phyloP scores from a whole-genome alignment of 257 asterid species.

The Solanum chmielewskii region DNA sequence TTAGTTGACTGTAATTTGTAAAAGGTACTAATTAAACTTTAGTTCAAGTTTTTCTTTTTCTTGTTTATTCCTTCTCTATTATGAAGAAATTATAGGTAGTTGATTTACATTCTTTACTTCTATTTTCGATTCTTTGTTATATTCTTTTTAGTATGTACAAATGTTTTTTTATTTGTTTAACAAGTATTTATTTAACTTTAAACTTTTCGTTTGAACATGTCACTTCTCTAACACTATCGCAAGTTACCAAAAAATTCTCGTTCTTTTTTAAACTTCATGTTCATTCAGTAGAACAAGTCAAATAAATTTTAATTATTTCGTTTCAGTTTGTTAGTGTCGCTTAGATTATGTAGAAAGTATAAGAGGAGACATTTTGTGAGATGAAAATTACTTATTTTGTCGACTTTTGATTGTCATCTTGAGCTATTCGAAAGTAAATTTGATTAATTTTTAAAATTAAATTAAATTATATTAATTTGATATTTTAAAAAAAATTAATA shows the following conservation, averaged over 20 bases:
- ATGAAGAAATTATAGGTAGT: neutral
- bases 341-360: neutral
- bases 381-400: too few species aligned
- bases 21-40: neutral
- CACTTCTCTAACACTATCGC: neutral
- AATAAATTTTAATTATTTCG: neutral
- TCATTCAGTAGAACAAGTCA: neutral
- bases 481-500: too few species aligned
- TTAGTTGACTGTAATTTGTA: neutral
- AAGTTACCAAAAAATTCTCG: neutral
- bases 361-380: neutral
- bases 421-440: too few species aligned
- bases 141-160: too few species aligned
- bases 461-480: too few species aligned
- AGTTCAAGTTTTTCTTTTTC: neutral
- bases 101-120: neutral
- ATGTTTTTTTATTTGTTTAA: too few species aligned
- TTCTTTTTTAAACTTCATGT: neutral
- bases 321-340: neutral
- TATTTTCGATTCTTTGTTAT: too few species aligned
- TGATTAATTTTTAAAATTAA: too few species aligned
- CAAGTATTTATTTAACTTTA: neutral
- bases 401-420: too few species aligned
- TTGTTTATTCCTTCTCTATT: neutral
- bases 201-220: neutral